Evolutionary conservation across 225 moss, liverwort and hornwort genomes (phyloP).

Genomic region (Ulota crispa): DNA sequence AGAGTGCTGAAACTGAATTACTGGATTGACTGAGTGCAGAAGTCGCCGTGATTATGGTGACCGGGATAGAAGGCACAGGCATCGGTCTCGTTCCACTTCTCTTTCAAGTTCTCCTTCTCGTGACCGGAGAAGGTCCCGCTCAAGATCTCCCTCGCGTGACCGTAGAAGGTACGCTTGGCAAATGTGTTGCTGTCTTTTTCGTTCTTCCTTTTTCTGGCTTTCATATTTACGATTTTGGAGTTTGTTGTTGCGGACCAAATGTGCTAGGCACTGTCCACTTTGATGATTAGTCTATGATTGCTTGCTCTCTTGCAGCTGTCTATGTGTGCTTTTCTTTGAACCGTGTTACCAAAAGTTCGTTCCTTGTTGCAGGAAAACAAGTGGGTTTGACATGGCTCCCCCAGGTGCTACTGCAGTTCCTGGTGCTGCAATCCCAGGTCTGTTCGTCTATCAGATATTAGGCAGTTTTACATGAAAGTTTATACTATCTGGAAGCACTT

Average conservation of each 20-base stretch:
- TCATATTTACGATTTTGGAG: background rate
- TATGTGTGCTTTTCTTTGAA: background rate
- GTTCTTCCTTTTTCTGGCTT: background rate
- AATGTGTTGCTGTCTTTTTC: background rate
- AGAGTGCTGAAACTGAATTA: background rate
- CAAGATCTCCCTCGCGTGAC: conserved; percentile 77
- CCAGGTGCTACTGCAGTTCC: conserved; percentile 81
- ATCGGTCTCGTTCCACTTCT: conserved; percentile 74
- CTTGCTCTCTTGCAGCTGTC: conserved; percentile 4
- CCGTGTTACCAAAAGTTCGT: background rate
- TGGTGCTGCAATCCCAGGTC: conserved; percentile 85
- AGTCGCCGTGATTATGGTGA: conserved; percentile 81
- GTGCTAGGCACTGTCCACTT: background rate
- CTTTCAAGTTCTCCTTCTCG: conserved; percentile 53
- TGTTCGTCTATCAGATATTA: conserved; percentile 20
- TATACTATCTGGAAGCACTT: background rate
- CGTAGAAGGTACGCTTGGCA: conserved; percentile 63
- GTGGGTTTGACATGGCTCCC: conserved; percentile 69
- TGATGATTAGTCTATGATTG: background rate
- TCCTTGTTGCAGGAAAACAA: conserved; percentile 66
- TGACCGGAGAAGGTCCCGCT: conserved; percentile 77
- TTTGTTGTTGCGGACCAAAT: background rate
- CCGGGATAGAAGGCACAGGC: conserved; percentile 87
- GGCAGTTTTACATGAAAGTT: background rate
- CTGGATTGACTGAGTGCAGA: conserved; percentile 15